phyloP scores from a whole-genome alignment of 805 yeast species.

The Wickerhamomyces subpelliculosus region DNA sequence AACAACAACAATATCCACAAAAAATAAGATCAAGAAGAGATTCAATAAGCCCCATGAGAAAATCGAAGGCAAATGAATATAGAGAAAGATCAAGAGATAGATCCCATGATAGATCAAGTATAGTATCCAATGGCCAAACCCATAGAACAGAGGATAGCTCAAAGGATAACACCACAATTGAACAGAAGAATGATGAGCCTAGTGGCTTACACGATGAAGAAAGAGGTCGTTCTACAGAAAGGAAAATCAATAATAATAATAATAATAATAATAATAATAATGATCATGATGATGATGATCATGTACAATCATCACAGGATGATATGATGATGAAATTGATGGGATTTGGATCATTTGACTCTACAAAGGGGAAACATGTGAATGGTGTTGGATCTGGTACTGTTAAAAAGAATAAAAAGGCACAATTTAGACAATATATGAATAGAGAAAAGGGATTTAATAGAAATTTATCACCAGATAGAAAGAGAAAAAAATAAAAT shows the following conservation, averaged over 20 bases:
- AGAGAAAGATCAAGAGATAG: constrained; percentile 11
- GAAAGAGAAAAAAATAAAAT: constrained; percentile 10
- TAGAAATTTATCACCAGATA: constrained; percentile 46
- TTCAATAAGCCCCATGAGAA: constrained; percentile 6
- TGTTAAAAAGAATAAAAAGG: constrained; percentile 29
- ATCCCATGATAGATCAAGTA: background rate
- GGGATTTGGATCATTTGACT: constrained; percentile 52
- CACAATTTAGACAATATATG: constrained; percentile 54
- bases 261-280: constrained; percentile 17
- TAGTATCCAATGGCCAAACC: background rate
- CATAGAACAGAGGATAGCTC: too few species aligned
- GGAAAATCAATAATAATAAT: constrained; percentile 8
- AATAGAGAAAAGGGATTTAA: constrained; percentile 51
- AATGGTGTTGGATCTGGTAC: constrained; percentile 40
- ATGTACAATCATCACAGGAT: too few species aligned
- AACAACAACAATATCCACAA: too few species aligned
- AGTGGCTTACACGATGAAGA: too few species aligned
- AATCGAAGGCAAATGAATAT: constrained; percentile 1
- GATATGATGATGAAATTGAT: constrained; percentile 37
- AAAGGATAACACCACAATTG: too few species aligned
- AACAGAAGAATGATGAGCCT: too few species aligned
- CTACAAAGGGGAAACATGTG: constrained; percentile 54
- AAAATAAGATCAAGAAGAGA: constrained; percentile 1
- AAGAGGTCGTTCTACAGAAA: constrained; percentile 22
- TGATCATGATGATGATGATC: too few species aligned